Evolutionary conservation across 2,329 filamentous ascomycete species (phyloP).

Genomic region (Meredithiella fracta): DNA sequence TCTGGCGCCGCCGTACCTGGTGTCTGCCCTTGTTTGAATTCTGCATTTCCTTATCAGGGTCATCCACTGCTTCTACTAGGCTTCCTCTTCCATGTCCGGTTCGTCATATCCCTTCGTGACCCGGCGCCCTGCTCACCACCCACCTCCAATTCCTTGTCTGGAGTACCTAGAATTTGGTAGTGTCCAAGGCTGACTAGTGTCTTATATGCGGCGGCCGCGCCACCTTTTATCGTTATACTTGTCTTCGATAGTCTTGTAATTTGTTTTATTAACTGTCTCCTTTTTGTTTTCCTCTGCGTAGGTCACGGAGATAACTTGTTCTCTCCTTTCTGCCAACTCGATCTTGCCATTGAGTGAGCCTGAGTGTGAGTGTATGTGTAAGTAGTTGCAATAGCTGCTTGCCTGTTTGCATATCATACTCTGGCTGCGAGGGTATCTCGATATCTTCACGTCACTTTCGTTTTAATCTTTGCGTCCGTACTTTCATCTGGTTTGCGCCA

Average conservation of each 20-base stretch:
- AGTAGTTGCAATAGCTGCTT: constrained; percentile 1
- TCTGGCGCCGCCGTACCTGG: neutral
- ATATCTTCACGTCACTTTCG: neutral
- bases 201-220: neutral
- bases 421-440: neutral
- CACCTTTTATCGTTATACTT: neutral
- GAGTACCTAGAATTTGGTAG: neutral
- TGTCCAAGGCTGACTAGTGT: neutral
- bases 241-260: neutral
- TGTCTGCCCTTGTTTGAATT: neutral
- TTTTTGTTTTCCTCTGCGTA: constrained; percentile 1
- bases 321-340: neutral
- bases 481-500: neutral
- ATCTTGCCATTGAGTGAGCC: neutral
- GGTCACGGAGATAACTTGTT: neutral
- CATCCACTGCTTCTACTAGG: no score
- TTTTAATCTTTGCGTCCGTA: no score
- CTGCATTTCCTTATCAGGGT: no score
- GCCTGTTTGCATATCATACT: neutral
- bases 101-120: neutral
- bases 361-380: neutral
- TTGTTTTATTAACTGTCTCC: neutral
- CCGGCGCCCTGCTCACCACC: neutral
- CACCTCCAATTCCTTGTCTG: neutral
- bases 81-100: neutral